Conservation (phyloP, 805 yeast genomes). For the Barnettozyma californica region DNA sequence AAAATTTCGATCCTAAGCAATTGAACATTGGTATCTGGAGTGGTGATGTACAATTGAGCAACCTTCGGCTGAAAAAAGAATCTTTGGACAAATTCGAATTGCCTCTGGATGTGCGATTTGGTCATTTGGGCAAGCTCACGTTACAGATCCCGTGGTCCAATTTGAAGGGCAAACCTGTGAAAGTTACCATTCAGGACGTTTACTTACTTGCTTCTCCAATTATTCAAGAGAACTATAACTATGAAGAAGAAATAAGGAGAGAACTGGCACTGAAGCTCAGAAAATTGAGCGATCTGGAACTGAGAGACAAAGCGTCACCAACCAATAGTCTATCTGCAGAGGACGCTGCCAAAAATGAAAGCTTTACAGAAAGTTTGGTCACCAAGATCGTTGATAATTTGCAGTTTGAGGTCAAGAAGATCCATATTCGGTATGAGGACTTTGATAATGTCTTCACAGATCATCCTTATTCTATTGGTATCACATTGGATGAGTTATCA, state of each 20-base stretch:
- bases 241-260: slow-evolving; percentile 51
- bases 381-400: slow-evolving; percentile 90
- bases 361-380: slow-evolving; percentile 80
- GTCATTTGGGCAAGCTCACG: slow-evolving; percentile 84
- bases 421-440: slow-evolving; percentile 92
- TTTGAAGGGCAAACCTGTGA: slow-evolving; percentile 87
- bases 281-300: slow-evolving; percentile 59
- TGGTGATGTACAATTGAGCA: slow-evolving; percentile 86
- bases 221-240: slow-evolving; percentile 46
- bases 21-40: slow-evolving; percentile 95
- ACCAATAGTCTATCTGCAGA: slow-evolving; percentile 30
- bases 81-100: slow-evolving; percentile 81
- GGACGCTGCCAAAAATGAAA: slow-evolving; percentile 53
- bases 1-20: slow-evolving; percentile 93
- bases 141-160: slow-evolving; percentile 97
- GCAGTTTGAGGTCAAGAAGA: slow-evolving; percentile 85
- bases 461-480: slow-evolving; percentile 74
- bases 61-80: slow-evolving; percentile 77
- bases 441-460: slow-evolving; percentile 59
- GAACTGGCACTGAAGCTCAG: slow-evolving; percentile 63
- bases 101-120: slow-evolving; percentile 84
- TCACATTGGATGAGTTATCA: slow-evolving; percentile 78
- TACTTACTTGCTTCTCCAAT: slow-evolving; percentile 78
- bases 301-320: slow-evolving; percentile 41
- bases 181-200: slow-evolving; percentile 79